Conservation (phyloP, 2,329 filamentous ascomycete genomes). For the Paecilomyces niveus region DNA sequence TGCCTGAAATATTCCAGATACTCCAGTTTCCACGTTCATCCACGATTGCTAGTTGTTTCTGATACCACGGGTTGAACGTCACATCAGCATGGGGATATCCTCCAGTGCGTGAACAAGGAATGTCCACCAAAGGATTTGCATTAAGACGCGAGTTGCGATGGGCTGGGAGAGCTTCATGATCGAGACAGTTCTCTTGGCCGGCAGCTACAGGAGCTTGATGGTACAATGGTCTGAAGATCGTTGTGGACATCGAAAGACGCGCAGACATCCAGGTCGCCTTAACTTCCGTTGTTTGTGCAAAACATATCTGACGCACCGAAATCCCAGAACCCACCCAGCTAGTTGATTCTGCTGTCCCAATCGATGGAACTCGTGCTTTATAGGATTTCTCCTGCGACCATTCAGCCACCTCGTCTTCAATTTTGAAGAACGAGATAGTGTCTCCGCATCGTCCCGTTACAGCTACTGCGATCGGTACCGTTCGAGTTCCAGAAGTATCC, state of each 20-base stretch:
- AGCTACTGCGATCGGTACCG: slow-evolving; percentile 29
- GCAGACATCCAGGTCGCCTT: slow-evolving; percentile 43
- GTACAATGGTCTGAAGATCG: slow-evolving; percentile 41
- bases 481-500: slow-evolving; percentile 16
- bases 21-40: slow-evolving; percentile 50
- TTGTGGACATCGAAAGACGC: slow-evolving; percentile 39
- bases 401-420: slow-evolving; percentile 22
- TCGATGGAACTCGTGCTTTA: slow-evolving; percentile 33
- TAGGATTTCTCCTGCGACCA: slow-evolving; percentile 8
- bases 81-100: slow-evolving; percentile 47
- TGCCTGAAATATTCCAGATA: slow-evolving; percentile 38
- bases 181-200: slow-evolving; percentile 9
- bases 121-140: slow-evolving; percentile 39
- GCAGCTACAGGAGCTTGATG: slow-evolving; percentile 21
- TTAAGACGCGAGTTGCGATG: slow-evolving; percentile 38
- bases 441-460: slow-evolving; percentile 41
- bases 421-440: slow-evolving; percentile 37
- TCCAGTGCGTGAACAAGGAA: slow-evolving; percentile 38
- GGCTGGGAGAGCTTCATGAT: slow-evolving; percentile 4
- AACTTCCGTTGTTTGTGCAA: slow-evolving; percentile 39
- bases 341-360: slow-evolving; percentile 35
- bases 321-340: slow-evolving; percentile 44
- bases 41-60: slow-evolving; percentile 49
- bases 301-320: slow-evolving; percentile 49
- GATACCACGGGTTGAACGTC: slow-evolving; percentile 54